Base-by-base conservation (phyloP, 1,284 basidiomycete species). In the Chiua sp. region DNA sequence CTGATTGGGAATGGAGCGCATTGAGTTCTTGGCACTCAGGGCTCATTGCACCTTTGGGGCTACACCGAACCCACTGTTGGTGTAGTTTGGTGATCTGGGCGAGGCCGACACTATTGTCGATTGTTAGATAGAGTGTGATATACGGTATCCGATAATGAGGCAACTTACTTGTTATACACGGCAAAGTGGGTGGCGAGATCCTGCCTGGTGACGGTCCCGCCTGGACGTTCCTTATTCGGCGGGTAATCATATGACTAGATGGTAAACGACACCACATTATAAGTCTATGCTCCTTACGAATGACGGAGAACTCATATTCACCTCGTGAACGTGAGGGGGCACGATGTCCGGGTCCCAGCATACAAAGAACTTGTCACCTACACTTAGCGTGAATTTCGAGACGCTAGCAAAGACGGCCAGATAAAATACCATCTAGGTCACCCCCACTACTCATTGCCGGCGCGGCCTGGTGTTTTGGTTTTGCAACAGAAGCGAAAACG, bases 391-490 rank as follows among this genome's bases (percentile, higher is more conserved):
- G 30, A 32, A 52, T 28, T 15, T 46, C 18, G 4, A 47, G 20
- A 58, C 54, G 16, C 22, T 48, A 28, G 47, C 10, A 32, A 32
- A 32, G 30, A 50, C 44, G 42, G 47, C 16, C 32, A 11, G 6
- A 23, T 4, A 26, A 15, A 60, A 61, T 62, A 84, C 82, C 80
- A 70, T 86, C 86, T 20, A 87, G 75, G 66, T 87, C 85, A 23
- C 87, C 87, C 8, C 87, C 87, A 53, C 86, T 87, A 51, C 83
- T 87, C 86, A 88, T 88, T 0, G 86, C 82, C 12, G 87, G 86
- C 10, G 87, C 87, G 22, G 87, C 79, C 53, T 85, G 80, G 42
- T 80, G 82, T 16, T 85, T 87, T n/a, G 81, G 81, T 37, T 74
- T 71, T 3, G 82, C 82, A 20, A 83, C 81, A 1, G 82, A 80